phyloP scores from a whole-genome alignment of 805 yeast species.

The Tanozyma kutaoensis region DNA sequence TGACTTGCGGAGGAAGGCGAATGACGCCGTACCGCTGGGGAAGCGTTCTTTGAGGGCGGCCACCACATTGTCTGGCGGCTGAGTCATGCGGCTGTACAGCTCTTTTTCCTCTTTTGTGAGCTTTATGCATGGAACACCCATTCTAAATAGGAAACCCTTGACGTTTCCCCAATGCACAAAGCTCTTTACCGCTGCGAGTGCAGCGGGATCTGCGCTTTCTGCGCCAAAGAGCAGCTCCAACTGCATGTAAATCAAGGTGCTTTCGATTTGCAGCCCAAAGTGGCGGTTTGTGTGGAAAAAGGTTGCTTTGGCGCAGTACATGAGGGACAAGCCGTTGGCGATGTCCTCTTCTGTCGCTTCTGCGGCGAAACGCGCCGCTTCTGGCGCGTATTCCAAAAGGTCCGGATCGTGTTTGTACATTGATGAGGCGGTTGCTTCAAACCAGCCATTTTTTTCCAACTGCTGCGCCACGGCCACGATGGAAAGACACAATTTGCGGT shows the following conservation, averaged over 20 bases:
- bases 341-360: conserved; percentile 21
- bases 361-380: conserved; percentile 17
- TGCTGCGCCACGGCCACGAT: conserved; percentile 37
- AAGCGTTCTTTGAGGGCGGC: conserved; percentile 28
- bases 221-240: conserved; percentile 26
- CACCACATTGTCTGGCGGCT: conserved; percentile 24
- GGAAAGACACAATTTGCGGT: conserved; percentile 27
- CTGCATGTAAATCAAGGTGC: conserved; percentile 24
- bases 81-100: conserved; percentile 27
- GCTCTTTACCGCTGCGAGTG: conserved; percentile 33
- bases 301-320: conserved; percentile 34
- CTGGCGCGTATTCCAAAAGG: conserved; percentile 8
- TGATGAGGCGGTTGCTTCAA: conserved; percentile 29
- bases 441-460: conserved; percentile 36
- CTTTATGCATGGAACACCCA: conserved; percentile 24
- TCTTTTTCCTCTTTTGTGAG: conserved; percentile 14
- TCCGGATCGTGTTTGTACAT: conserved; percentile 23
- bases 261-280: conserved; percentile 36
- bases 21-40: conserved; percentile 42
- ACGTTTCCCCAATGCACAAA: conserved; percentile 45
- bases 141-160: conserved; percentile 29
- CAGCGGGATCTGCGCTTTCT: conserved; percentile 23
- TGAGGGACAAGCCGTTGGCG: conserved; percentile 25
- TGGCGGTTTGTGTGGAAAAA: conserved; percentile 46
- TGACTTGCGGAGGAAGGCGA: conserved; percentile 25